phyloP scores from a whole-genome alignment of 768 basidiomycete genomes.

The Daedaleopsis nitida region DNA sequence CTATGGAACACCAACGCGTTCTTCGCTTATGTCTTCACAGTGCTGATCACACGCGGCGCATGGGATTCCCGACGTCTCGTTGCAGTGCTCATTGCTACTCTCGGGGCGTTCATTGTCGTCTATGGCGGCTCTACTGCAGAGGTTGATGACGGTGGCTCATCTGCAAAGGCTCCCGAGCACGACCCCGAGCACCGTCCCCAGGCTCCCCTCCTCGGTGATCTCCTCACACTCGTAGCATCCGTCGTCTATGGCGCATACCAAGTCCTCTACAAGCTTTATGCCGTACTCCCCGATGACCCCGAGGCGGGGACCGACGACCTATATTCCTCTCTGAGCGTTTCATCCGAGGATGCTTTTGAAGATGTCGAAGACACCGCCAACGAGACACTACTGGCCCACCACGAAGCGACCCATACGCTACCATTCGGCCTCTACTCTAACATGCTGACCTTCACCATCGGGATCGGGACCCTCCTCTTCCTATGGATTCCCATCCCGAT shows the following conservation, averaged over 20 bases:
- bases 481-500: slow-evolving; percentile 83
- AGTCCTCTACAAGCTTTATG: slow-evolving; percentile 82
- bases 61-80: slow-evolving; percentile 67
- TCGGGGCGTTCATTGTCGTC: slow-evolving; percentile 79
- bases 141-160: slow-evolving; percentile 4
- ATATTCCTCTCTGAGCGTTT: slow-evolving; percentile 49
- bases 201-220: slow-evolving; percentile 69
- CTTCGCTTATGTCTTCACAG: slow-evolving; percentile 87
- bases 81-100: slow-evolving; percentile 78
- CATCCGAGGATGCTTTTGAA: slow-evolving; percentile 33
- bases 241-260: slow-evolving; percentile 77
- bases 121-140: slow-evolving; percentile 58
- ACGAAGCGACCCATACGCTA: slow-evolving; percentile 51
- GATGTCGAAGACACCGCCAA: slow-evolving; percentile 24
- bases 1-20: slow-evolving; percentile 90
- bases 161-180: background rate
- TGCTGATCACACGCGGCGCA: slow-evolving; percentile 62
- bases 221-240: slow-evolving; percentile 72
- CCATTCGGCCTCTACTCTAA: slow-evolving; percentile 89
- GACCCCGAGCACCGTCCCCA: slow-evolving; percentile 24
- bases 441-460: slow-evolving; percentile 77
- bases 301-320: slow-evolving; percentile 44
- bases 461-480: slow-evolving; percentile 67
- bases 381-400: slow-evolving; percentile 15
- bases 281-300: slow-evolving; percentile 67